Evolutionary conservation across 208 protist species (phyloP), one percentile per base, ranked within the genome.

Genomic region (Trypanosoma cruzi): DNA sequence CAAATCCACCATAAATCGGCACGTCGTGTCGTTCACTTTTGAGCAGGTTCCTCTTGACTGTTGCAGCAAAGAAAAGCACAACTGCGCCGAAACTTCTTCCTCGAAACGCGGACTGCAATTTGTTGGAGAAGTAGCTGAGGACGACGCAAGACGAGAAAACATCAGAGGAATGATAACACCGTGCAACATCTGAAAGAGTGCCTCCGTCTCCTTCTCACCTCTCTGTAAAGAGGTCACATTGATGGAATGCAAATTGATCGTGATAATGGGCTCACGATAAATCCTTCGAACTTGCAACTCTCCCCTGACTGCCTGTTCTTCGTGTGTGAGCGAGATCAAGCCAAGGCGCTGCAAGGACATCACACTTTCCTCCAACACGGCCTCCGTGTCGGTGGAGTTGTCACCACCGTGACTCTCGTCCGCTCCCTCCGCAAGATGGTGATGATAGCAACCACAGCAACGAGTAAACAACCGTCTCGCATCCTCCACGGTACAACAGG

Each of bases 161-260:
- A 74, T 59, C 2, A 68, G 53, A 24, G 69, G 69, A 13, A 74
- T 18, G 61, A 68, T 28, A 18, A 74, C 44, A 40, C 69, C 69
- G 26, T 74, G 42, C 5, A 74, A 42, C 40, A 74, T 24, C 29
- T 68, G 48, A 74, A 63, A 68, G 2, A 68, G n/a, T 8, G 40
- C 52, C 13, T 22, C 40, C 8, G 44, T 53, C 10, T 55, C 32
- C 16, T n/a, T 28, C 10, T 48, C 42, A 50, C 40, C 26, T 24
- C 34, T 34, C 11, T 26, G 20, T 49, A 18, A 53, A 26, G 66
- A 63, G 4, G 3, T 37, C 18, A 58, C 32, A 54, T 64, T 31
- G 42, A 74, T 66, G 16, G 69, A 61, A 56, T 61, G 18, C 22
- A 74, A 36, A 26, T 55, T 32, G 34, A 74, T 53, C 18, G 49